Evolutionary conservation across 208 protist species (phyloP), one percentile per base, ranked within the genome.

Genomic region (Leishmania amazonensis): DNA sequence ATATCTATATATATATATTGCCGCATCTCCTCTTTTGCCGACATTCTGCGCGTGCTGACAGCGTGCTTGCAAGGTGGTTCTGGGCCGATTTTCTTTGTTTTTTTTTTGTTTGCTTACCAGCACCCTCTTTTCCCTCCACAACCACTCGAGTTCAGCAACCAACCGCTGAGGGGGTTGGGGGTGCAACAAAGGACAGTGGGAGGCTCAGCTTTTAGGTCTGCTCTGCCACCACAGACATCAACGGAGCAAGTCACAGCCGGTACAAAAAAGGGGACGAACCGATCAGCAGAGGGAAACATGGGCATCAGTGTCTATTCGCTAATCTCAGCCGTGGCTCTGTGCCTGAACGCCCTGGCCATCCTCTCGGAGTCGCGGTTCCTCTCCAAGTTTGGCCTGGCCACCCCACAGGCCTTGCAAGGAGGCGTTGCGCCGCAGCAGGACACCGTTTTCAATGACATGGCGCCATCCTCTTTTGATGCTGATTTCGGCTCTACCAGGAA

Each of bases 281-380:
- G 70, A 31, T 51, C 70, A 6, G 51, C 21, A 15, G 28, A 35
- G 9, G 9, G 2, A 28, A 74, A 71, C 49, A 97, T 97, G 93
- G 87, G 88, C n/a, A 86, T 97, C 60, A 93, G 90, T 75, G 62
- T 97, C 57, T 94, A 88, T 77, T 86, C 79, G 21, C 84, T 97
- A 35, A 60, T 90, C 47, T 83, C 87, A 40, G 89, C 92, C 24
- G 68, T 90, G 7, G 81, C 92, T 74, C 78, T 97, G 74, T 87
- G 84, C 65, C 79, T 96, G 35, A 97, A 97, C 72, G 91, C 90
- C 11, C 87, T 97, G 11, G 93, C 93, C 65, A 96, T 97, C 64
- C 84, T 97, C 9, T 97, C 95, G 2, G 93, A 97, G 82, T 90
- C 86, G n/a, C 89, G 95, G 0, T 91, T 97, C 21, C 89, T 97